Conservation (phyloP, 2,329 filamentous ascomycete genomes). For the Botrytis cinerea region DNA sequence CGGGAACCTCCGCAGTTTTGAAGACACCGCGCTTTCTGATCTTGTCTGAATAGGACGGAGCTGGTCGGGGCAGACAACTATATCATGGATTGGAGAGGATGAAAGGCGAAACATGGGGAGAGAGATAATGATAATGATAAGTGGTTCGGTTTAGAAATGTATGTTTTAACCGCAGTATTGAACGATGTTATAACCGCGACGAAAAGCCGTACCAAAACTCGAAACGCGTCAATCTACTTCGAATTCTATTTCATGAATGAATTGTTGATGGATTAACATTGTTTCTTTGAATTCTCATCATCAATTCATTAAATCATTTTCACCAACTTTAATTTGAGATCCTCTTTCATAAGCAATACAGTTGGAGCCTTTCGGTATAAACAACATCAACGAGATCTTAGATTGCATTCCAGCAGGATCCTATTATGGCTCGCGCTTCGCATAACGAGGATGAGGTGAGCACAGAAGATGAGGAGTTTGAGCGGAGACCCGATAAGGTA, state of each 20-base stretch:
- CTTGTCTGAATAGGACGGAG: neutral
- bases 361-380: neutral
- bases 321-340: too few species aligned
- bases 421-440: neutral
- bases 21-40: neutral
- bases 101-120: neutral
- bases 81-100: neutral
- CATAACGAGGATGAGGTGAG: slow-evolving; percentile 4
- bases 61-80: neutral
- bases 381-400: neutral
- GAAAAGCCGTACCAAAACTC: neutral
- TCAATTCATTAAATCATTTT: neutral
- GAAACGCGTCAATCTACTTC: neutral
- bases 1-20: neutral
- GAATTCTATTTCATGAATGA: neutral
- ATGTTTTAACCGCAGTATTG: neutral
- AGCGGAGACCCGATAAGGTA: slow-evolving; percentile 13
- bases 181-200: neutral
- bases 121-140: neutral
- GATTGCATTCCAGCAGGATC: neutral
- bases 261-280: neutral
- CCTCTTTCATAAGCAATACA: neutral
- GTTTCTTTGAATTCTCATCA: neutral
- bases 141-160: neutral
- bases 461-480: neutral